Evolutionary conservation across 345 rosid species (phyloP), one percentile per base, ranked within the genome.

Genomic region (Acer yangbiense): DNA sequence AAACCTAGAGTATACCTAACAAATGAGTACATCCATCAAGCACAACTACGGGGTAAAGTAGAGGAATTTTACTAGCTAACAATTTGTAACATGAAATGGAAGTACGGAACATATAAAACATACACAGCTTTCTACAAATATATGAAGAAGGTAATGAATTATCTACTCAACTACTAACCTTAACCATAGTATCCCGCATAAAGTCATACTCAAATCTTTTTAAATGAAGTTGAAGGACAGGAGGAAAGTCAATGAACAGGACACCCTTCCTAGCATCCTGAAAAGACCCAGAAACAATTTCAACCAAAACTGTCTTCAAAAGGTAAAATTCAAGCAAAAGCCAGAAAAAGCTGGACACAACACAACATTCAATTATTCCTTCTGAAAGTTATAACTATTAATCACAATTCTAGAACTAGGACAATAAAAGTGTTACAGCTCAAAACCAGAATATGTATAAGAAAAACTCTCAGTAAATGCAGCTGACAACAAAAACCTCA

Each of bases 211-310:
- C 91, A 76, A 88, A 88, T 23, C 91, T 83, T 79, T 88, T 88
- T 35, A 88, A 77, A 72, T 88, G 91, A 48, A 88, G 90, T 84
- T 88, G 91, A 80, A 88, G 90, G 52, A 88, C 91, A 66, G 91
- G 91, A 27, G 91, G 91, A 20, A 88, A 88, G 73, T 88, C 91
- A 62, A 85, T 86, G 81, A 88, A 88, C 52, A 86, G 72, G 54
- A 88, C 91, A 52, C 91, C 91, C 82, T 88, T 88, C 85, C 76
- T 88, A 60, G 91, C 91, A 72, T 88, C 91, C 91, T 88, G 88
- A 68, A 79, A 73, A 29, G 21, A 12, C 2, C 20, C 39, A 21
- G 43, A 41, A 43, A 16, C 21, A 73, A 46, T 44, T 39, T 13
- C 6, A 12, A 60, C 3, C 13, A 41, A 35, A 73, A 41, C 20